These are phyloP conservation scores for Mrakia frigida DNA, from an alignment of 768 basidiomycete species.

Conservation along the genomic window DNA sequence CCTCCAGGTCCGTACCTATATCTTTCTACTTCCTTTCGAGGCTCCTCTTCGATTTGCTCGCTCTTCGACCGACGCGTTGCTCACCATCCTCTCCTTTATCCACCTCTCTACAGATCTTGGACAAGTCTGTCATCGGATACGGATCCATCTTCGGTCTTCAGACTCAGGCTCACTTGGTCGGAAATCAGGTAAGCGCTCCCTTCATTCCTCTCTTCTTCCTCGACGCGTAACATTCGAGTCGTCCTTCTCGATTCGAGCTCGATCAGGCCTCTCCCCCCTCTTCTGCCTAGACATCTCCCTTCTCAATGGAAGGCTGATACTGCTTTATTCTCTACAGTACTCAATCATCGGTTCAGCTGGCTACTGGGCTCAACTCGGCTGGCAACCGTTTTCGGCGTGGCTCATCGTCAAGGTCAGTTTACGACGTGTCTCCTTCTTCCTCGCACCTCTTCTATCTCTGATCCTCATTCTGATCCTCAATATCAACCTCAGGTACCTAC, in stretches of 20 bases:
- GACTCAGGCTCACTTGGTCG: conserved; percentile 31
- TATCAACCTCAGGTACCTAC: neutral
- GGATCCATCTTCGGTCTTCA: conserved; percentile 38
- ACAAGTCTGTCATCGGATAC: conserved; percentile 27
- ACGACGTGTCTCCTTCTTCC: neutral
- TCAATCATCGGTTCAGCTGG: conserved; percentile 34
- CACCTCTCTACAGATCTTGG: conserved; percentile 1
- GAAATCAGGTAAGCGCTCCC: conserved; percentile 25
- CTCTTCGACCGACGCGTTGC: neutral
- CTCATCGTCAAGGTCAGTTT: conserved; percentile 37
- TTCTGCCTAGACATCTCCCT: too few relatives aligned
- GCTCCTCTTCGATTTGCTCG: neutral
- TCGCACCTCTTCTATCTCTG: neutral
- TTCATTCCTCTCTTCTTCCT: too few relatives aligned
- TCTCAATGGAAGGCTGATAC: too few relatives aligned
- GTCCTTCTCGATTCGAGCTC: too few relatives aligned
- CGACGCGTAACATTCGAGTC: too few relatives aligned
- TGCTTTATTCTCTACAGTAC: conserved; percentile 14
- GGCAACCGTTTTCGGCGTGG: conserved; percentile 38
- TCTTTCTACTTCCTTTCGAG: neutral
- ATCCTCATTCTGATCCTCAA: too few relatives aligned
- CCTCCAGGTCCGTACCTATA: conserved; percentile 35
- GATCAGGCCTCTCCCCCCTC: too few relatives aligned
- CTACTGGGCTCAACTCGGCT: conserved; percentile 36
- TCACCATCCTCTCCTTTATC: conserved; percentile 39